Evolutionary conservation across 805 yeast species (phyloP), one percentile per base, ranked within the genome.

Genomic region (Kodamaea jinghongensis): DNA sequence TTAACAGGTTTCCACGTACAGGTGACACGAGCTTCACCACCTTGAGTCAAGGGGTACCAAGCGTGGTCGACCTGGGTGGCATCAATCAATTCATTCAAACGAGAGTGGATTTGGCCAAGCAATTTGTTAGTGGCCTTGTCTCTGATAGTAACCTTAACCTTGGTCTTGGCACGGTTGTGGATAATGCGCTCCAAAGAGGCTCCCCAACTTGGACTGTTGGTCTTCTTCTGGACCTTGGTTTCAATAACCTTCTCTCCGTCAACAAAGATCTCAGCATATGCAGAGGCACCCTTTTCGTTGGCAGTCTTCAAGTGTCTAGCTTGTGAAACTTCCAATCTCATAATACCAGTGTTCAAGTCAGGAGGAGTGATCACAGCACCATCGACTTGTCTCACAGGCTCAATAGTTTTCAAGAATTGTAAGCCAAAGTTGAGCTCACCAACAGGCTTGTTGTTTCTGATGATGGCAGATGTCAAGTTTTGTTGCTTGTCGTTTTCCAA

Each of bases 321-420:
- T 49, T 79, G 85, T 22, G 68, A 56, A 34, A 86, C 62, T 44
- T 81, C 83, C 49, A 91, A 65, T 52, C 81, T 74, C 14, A 83
- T 79, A 51, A 95, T 81, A 73, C 99, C 99, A 11, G 97, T 88
- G 65, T 91, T 91, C 58, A 87, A 77, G 49, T 88, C 96, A 32
- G 96, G 96, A 33, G 95, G 86, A 34, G 95, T 88, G 48, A 80
- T 82, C 39, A 76, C 71, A 2, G 90, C 82, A 36, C 96, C 96
- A 61, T 88, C 96, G 3, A 86, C 82, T 42, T 76, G 72, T 45
- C 76, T 66, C 50, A 70, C 61, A 42, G 78, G 71, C 63, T 78
- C 71, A 45, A 88, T 65, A 10, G 93, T 82, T 29, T 95, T 93
- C 73, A 81, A 80, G 67, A 75, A 86, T 47, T 79, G 78, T 50